Conservation (phyloP, 1,139 yeast species). For the Lodderomyces margitis region DNA sequence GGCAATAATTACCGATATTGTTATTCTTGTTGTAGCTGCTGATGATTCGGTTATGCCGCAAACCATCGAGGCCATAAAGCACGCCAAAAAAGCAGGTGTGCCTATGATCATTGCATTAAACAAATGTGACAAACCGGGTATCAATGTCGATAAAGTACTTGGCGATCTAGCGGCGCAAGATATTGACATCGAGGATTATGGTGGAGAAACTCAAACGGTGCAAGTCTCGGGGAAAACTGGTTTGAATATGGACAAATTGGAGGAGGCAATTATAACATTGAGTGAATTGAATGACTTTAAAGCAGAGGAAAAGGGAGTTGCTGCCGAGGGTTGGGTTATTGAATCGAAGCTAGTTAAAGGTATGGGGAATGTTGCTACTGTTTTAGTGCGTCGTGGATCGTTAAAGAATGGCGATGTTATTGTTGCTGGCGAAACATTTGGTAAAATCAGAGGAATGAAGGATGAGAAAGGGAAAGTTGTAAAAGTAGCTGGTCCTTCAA, state of each 20-base stretch:
- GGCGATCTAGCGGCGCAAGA: constrained; percentile 76
- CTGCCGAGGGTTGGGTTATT: constrained; percentile 84
- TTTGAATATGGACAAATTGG: constrained; percentile 80
- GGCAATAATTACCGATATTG: constrained; percentile 90
- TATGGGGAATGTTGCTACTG: constrained; percentile 83
- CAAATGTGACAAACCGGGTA: constrained; percentile 82
- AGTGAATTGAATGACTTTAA: constrained; percentile 81
- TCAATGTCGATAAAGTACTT: constrained; percentile 69
- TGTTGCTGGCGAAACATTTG: constrained; percentile 84
- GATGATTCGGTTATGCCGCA: constrained; percentile 99
- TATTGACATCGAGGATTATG: constrained; percentile 86
- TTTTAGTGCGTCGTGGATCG: constrained; percentile 77
- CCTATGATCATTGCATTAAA: constrained; percentile 90
- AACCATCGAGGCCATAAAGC: constrained; percentile 92
- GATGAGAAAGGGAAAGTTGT: constrained; percentile 70
- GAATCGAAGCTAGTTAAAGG: constrained; percentile 86
- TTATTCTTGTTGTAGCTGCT: constrained; percentile 92
- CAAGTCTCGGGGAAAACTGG: constrained; percentile 85
- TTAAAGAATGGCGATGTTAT: constrained; percentile 66
- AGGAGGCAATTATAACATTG: constrained; percentile 82
- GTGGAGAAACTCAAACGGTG: constrained; percentile 93
- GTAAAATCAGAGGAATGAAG: constrained; percentile 79
- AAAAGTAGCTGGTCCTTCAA: constrained; percentile 77
- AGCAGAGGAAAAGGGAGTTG: constrained; percentile 55
- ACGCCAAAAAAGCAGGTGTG: constrained; percentile 80